Percentiles rank a stretch among this genome's conserved stretches.
These are phyloP conservation scores for Phytopythium ostracodes DNA, from an alignment of 352 stramenopile species.

Conservation along the genomic window DNA sequence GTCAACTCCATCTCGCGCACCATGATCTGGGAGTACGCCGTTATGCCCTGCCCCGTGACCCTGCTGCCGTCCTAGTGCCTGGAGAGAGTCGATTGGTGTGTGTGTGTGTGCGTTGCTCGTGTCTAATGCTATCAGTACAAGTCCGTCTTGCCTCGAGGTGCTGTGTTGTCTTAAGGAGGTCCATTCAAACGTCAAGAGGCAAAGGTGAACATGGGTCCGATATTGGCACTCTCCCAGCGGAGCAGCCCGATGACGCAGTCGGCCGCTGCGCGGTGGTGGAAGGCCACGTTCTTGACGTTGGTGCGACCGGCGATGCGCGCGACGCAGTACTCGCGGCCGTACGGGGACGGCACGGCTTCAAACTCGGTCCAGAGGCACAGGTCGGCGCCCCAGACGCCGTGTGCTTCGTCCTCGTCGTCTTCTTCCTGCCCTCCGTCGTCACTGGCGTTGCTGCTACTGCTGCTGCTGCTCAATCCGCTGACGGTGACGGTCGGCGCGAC, in stretches of 20 bases:
- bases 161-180: neutral
- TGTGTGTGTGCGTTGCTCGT: too few relatives aligned
- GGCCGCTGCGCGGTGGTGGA: conserved; percentile 22
- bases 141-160: neutral
- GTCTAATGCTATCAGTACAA: conserved; percentile 1
- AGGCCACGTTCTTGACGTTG: conserved; percentile 12
- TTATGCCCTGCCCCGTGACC: conserved; percentile 33
- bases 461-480: conserved; percentile 8
- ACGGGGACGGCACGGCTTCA: conserved; percentile 9
- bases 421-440: conserved; percentile 4
- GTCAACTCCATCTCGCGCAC: conserved; percentile 46
- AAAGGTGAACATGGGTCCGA: conserved; percentile 39
- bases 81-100: too few relatives aligned
- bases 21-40: conserved; percentile 51
- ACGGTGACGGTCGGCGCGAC: conserved; percentile 14
- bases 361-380: conserved; percentile 34
- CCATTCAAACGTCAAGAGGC: conserved; percentile 4
- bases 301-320: conserved; percentile 20
- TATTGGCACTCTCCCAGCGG: conserved; percentile 51
- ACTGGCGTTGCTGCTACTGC: neutral
- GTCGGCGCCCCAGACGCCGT: conserved; percentile 25
- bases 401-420: conserved; percentile 1
- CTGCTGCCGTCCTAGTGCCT: conserved; percentile 9
- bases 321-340: conserved; percentile 18
- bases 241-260: conserved; percentile 49